Evolutionary conservation across 139 green algal genomes (phyloP).

Genomic region (Trebouxia sp.): DNA sequence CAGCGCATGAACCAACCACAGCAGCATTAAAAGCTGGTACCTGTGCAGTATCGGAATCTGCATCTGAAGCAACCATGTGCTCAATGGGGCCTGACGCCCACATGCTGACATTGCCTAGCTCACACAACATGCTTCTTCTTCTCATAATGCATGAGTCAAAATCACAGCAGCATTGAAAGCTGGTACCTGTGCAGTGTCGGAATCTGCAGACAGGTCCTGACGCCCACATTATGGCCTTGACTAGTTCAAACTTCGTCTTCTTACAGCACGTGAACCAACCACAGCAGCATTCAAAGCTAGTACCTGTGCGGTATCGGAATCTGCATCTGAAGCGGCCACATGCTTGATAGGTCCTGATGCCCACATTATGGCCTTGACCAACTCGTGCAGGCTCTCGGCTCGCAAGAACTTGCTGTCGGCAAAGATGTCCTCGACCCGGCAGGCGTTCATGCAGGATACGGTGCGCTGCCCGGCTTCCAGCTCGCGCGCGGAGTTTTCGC

Average conservation of each 20-base stretch:
- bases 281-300: background rate
- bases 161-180: background rate
- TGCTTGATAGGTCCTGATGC: slow-evolving; percentile 55
- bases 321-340: slow-evolving; percentile 44
- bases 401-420: slow-evolving; percentile 87
- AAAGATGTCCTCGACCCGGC: slow-evolving; percentile 87
- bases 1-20: too few species aligned
- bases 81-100: too few species aligned
- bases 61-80: too few species aligned
- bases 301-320: slow-evolving; percentile 61
- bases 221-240: slow-evolving; percentile 59
- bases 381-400: slow-evolving; percentile 73
- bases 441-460: slow-evolving; percentile 56
- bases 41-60: too few species aligned
- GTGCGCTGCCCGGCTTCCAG: slow-evolving; percentile 47
- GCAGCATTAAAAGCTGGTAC: too few species aligned
- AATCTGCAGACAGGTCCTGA: slow-evolving; percentile 57
- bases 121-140: too few species aligned
- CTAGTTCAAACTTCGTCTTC: too few species aligned
- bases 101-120: too few species aligned
- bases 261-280: background rate
- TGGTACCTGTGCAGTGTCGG: slow-evolving; percentile 57
- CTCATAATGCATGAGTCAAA: background rate
- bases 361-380: slow-evolving; percentile 81
- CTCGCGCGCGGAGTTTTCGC: slow-evolving; percentile 41